Percentiles rank a stretch among this genome's conserved stretches.
These are phyloP conservation scores for Boletus sp. DNA, from an alignment of 768 basidiomycete genomes.

Conservation along the genomic window DNA sequence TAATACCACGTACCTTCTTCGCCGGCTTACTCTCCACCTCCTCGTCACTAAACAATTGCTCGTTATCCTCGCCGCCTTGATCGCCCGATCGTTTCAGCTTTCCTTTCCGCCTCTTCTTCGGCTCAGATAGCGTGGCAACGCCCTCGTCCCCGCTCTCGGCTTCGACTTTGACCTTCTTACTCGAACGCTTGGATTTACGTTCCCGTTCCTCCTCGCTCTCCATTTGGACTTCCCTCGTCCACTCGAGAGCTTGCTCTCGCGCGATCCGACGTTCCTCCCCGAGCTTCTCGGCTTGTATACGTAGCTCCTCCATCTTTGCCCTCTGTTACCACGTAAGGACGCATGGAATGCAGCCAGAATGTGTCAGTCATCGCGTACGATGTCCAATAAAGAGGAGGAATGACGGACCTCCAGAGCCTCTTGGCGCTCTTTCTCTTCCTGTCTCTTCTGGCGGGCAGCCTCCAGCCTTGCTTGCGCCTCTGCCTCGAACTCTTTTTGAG, in stretches of 20 bases:
- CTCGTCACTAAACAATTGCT: slow-evolving; percentile 67
- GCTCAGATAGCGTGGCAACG: slow-evolving; percentile 36
- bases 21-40: slow-evolving; percentile 56
- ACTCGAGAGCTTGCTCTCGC: slow-evolving; percentile 76
- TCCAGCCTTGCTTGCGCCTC: slow-evolving; percentile 74
- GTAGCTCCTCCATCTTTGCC: slow-evolving; percentile 59
- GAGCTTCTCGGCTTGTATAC: slow-evolving; percentile 72
- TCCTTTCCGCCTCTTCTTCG: slow-evolving; percentile 78
- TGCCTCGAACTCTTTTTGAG: slow-evolving; percentile 69
- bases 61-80: slow-evolving; percentile 57
- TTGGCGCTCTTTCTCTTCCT: slow-evolving; percentile 70
- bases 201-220: slow-evolving; percentile 81
- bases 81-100: slow-evolving; percentile 59
- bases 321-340: slow-evolving; percentile 39
- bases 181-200: slow-evolving; percentile 53
- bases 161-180: slow-evolving; percentile 52
- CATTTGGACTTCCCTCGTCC: slow-evolving; percentile 66
- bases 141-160: slow-evolving; percentile 53
- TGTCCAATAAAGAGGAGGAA: background rate
- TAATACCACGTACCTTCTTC: slow-evolving; percentile 55
- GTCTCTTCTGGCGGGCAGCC: slow-evolving; percentile 70
- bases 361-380: background rate
- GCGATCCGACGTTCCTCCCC: slow-evolving; percentile 74
- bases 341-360: background rate
- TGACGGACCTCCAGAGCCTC: slow-evolving; percentile 64